Base-by-base conservation (phyloP, 139 green algal species). In the Auxenochlorella pyrenoidosa region DNA sequence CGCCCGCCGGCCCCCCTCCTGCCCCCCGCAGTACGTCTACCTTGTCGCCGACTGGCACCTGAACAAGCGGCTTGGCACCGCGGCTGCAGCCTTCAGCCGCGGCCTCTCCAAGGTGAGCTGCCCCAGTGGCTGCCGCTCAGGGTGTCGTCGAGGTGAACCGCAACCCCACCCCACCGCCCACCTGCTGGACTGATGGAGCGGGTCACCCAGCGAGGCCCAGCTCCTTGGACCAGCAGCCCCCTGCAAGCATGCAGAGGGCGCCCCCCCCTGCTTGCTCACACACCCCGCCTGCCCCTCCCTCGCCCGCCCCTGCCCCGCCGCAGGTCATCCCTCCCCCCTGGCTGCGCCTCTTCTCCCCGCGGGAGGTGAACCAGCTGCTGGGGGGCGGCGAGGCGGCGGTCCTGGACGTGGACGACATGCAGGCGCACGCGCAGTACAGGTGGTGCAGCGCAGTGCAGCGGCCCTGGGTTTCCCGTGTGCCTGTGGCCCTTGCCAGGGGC, bases 21-120 rank as follows among this genome's bases (percentile, higher is more conserved):
- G 36, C 36, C 0, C 41, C 36, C 82, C 96, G 77, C 92, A 94
- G 71, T 99, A 99, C 90, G 90, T 96, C 36, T 91, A 95, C 88
- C 86, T 97, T 6, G 89, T 98, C 76, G 95, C 96, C 1, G 90
- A 98, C 89, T 96, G 93, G 90, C 94, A 97, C 87, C 92, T 98
- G 19, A 94, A 96, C 83, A 91, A 90, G 75, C 87, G 93, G 73
- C 91, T 97, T 75, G 92, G 92, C 6, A 43, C 87, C 19, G 76
- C 95, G 22, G 92, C 95, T 1, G 85, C 88, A 0, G 93, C 95
- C n/a, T 98, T 98, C 88, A 89, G 91, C 0, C 44, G 86, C 0
- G 95, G 95, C 15, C 75, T 98, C 8, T 82, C 88, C 5, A 65
- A 89, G 51, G 91, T 89, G 51, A 93, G 36, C 54, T 4, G 54